phyloP scores from a whole-genome alignment of 176 grass and related monocot genomes.

The Carex myosuroides region DNA sequence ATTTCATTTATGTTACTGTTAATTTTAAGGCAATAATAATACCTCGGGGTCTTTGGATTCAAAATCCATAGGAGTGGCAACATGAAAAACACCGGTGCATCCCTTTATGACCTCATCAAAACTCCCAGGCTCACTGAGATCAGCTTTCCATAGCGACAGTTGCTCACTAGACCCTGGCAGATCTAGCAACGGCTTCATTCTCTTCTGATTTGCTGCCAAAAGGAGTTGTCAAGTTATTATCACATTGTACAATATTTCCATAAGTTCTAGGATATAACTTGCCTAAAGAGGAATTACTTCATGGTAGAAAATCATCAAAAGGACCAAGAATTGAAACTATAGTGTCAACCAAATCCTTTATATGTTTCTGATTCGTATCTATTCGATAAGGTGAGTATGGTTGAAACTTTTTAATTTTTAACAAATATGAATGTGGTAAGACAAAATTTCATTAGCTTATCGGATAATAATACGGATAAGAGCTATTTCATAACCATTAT shows the following conservation, averaged over 20 bases:
- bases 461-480: too few species aligned
- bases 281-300: background rate
- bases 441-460: too few species aligned
- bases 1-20: background rate
- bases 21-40: background rate
- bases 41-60: constrained; percentile 86
- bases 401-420: too few species aligned
- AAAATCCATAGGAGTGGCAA: constrained; percentile 92
- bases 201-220: constrained; percentile 43
- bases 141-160: constrained; percentile 64
- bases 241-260: background rate
- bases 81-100: constrained; percentile 83
- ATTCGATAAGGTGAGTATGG: too few species aligned
- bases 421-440: too few species aligned
- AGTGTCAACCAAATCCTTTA: too few species aligned
- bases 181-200: constrained; percentile 66
- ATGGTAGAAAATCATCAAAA: background rate
- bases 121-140: constrained; percentile 57
- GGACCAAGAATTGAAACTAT: too few species aligned
- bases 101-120: constrained; percentile 56
- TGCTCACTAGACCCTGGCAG: constrained; percentile 46
- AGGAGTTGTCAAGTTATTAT: background rate
- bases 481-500: too few species aligned
- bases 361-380: too few species aligned
- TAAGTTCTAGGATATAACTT: background rate